A percentile compares a stretch with the other conserved stretches of the same genome.
These are phyloP conservation scores for Wickerhamiella infanticola DNA, from an alignment of 1,139 yeast species.

Conservation along the genomic window DNA sequence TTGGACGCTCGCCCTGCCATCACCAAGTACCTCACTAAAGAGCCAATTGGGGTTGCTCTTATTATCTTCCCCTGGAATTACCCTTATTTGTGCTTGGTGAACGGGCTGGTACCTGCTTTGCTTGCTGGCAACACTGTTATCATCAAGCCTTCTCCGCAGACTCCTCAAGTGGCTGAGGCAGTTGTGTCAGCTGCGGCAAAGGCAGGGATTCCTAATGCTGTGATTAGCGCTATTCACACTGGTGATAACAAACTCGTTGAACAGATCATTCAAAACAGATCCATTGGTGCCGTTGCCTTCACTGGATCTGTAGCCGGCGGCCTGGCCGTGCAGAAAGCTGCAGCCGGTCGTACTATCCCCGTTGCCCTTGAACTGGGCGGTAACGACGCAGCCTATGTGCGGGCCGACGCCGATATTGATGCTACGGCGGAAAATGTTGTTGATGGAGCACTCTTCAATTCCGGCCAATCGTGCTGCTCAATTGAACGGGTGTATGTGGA, in stretches of 20 bases:
- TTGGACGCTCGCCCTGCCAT: slow-evolving; percentile 16
- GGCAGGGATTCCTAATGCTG: slow-evolving; percentile 75
- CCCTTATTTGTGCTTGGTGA: slow-evolving; percentile 64
- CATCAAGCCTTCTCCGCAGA: slow-evolving; percentile 67
- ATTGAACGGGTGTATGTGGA: slow-evolving; percentile 74
- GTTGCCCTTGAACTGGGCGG: slow-evolving; percentile 90
- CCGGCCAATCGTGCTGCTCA: slow-evolving; percentile 87
- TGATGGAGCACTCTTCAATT: slow-evolving; percentile 65
- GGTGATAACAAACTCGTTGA: slow-evolving; percentile 49
- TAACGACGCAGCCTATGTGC: slow-evolving; percentile 53
- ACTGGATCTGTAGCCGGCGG: slow-evolving; percentile 84
- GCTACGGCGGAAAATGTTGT: slow-evolving; percentile 73
- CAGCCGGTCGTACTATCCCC: slow-evolving; percentile 54
- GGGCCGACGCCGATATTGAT: slow-evolving; percentile 45
- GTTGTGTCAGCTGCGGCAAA: slow-evolving; percentile 45
- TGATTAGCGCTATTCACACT: slow-evolving; percentile 44
- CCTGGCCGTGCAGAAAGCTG: slow-evolving; percentile 55
- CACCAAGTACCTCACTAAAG: slow-evolving; percentile 36
- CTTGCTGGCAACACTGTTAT: slow-evolving; percentile 74
- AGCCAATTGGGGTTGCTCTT: slow-evolving; percentile 68
- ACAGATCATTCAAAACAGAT: slow-evolving; percentile 47
- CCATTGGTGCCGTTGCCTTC: slow-evolving; percentile 60
- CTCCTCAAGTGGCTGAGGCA: slow-evolving; percentile 64
- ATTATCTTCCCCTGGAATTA: slow-evolving; percentile 84
- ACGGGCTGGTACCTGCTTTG: slow-evolving; percentile 73